Percentiles rank a stretch among this genome's conserved stretches.
Conservation (phyloP, 495 filamentous ascomycete genomes). For the Neurospora discreta region DNA sequence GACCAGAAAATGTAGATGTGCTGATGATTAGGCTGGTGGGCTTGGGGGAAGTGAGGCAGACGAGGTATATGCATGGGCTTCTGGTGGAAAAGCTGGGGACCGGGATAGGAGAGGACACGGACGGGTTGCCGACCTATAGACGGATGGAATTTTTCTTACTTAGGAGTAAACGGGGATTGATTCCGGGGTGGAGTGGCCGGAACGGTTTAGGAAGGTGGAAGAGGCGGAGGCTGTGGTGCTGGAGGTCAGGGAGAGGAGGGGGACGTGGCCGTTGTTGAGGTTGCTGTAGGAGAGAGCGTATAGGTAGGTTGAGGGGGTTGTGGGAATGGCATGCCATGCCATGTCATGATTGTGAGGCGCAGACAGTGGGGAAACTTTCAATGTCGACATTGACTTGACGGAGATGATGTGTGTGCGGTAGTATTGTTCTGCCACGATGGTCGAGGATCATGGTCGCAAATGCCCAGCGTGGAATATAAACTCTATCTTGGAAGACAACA, state of each 20-base stretch:
- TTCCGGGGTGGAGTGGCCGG: background rate
- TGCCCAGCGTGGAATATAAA: background rate
- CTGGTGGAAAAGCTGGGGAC: background rate
- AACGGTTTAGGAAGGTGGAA: background rate
- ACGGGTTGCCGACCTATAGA: background rate
- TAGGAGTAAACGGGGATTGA: background rate
- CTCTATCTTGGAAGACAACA: background rate
- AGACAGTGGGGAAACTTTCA: background rate
- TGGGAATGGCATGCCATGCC: background rate
- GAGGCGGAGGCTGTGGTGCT: background rate
- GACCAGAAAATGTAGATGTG: background rate
- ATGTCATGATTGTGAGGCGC: too few species aligned
- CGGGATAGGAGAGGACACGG: background rate
- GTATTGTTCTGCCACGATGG: background rate
- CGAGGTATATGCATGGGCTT: background rate
- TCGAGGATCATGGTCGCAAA: background rate
- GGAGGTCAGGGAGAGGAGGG: background rate
- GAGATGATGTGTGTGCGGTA: background rate
- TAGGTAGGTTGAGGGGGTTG: too few species aligned
- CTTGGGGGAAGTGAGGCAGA: background rate
- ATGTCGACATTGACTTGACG: background rate
- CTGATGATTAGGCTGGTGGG: background rate
- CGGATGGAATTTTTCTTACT: background rate
- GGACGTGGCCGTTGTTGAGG: background rate
- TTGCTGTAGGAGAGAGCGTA: background rate